Conservation (phyloP, 352 stramenopile species). For the Globisporangium orthogonon region DNA sequence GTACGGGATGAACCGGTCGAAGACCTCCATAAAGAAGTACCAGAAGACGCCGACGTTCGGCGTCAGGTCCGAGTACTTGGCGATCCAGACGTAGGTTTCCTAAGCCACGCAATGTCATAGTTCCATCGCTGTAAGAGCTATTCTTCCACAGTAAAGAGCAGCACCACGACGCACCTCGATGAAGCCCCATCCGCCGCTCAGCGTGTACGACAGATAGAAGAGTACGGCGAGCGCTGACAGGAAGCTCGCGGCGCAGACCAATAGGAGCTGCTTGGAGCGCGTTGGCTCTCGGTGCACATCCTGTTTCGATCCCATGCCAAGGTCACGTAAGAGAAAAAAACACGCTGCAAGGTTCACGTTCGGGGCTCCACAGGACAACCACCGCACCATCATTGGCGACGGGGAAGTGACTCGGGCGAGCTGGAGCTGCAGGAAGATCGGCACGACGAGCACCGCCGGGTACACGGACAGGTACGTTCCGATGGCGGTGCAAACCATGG, state of each 20-base stretch:
- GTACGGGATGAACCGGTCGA: conserved; percentile 82
- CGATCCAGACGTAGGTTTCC: conserved; percentile 81
- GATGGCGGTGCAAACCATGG: conserved; percentile 46
- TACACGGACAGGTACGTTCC: conserved; percentile 79
- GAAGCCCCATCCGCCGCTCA: conserved; percentile 55
- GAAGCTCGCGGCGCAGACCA: conserved; percentile 11
- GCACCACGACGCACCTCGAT: conserved; percentile 27
- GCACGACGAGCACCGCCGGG: conserved; percentile 50
- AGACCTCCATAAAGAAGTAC: conserved; percentile 89
- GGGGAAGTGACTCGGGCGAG: conserved; percentile 14
- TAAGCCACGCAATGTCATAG: conserved; percentile 8
- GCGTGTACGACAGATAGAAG: conserved; percentile 49
- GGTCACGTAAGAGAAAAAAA: neutral
- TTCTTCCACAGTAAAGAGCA: neutral
- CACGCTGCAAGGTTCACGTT: neutral
- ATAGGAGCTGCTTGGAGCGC: conserved; percentile 1
- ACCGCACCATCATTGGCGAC: neutral
- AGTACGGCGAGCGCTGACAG: conserved; percentile 24
- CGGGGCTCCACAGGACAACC: no score
- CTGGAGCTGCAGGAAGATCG: conserved; percentile 41
- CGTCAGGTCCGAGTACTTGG: conserved; percentile 74
- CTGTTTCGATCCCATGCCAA: neutral
- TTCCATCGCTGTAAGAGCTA: neutral
- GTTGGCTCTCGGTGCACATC: neutral
- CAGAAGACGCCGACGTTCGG: conserved; percentile 84